Evolutionary conservation across 1,284 basidiomycete species (phyloP).

Genomic region (Cutaneotrichosporon mucoides): DNA sequence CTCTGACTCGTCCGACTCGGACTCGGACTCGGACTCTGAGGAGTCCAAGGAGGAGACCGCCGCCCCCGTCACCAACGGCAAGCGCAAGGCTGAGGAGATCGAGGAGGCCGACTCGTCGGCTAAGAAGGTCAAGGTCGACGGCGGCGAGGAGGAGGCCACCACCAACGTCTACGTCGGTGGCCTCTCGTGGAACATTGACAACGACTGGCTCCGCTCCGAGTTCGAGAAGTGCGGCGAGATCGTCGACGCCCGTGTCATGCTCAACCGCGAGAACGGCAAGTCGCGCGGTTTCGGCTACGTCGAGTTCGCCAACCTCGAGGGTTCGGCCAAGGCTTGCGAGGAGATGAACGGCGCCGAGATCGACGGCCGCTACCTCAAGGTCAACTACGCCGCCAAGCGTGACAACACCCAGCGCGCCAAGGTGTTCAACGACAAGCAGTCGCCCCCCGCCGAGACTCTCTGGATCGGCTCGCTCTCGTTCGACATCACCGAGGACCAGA

Average conservation of each 20-base stretch:
- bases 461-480: slow-evolving; percentile 92
- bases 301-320: slow-evolving; percentile 66
- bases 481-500: slow-evolving; percentile 69
- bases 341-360: slow-evolving; percentile 74
- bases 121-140: slow-evolving; percentile 79
- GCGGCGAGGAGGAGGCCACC: slow-evolving; percentile 53
- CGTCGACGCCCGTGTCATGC: slow-evolving; percentile 79
- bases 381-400: slow-evolving; percentile 66
- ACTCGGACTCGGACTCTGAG: slow-evolving; percentile 29
- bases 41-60: slow-evolving; percentile 35
- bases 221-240: slow-evolving; percentile 87
- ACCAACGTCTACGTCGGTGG: slow-evolving; percentile 87
- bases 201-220: slow-evolving; percentile 89
- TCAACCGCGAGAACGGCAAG: slow-evolving; percentile 80
- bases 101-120: slow-evolving; percentile 53
- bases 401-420: slow-evolving; percentile 69
- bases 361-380: slow-evolving; percentile 82
- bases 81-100: slow-evolving; percentile 3
- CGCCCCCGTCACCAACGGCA: slow-evolving; percentile 10
- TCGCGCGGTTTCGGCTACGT: slow-evolving; percentile 95
- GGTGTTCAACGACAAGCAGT: slow-evolving; percentile 67
- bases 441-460: slow-evolving; percentile 69
- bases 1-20: slow-evolving; percentile 28
- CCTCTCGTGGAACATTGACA: slow-evolving; percentile 96
- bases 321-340: slow-evolving; percentile 67